Percentiles rank a stretch among this genome's conserved stretches.
Conservation (phyloP, 169 alveolate species). For the Plasmodium gonderi region DNA sequence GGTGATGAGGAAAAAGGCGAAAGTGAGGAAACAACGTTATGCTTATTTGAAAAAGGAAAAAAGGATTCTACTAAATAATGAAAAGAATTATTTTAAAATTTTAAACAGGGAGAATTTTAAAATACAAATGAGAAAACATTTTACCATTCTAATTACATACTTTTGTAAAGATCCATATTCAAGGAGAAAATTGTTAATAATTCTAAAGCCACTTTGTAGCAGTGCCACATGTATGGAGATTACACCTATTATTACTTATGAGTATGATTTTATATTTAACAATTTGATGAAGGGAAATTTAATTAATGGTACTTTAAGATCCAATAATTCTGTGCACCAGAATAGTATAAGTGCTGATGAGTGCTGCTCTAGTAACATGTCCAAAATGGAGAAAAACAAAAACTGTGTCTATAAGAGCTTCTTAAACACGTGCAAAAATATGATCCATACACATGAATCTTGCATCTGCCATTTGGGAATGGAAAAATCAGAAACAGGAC, state of each 20-base stretch:
- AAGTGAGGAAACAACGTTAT: no score
- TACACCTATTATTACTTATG: conserved; percentile 1
- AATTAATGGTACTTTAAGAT: background rate
- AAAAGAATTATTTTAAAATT: conserved; percentile 22
- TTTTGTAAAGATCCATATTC: conserved; percentile 30
- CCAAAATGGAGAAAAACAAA: no score
- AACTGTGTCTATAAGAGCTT: no score
- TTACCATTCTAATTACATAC: conserved; percentile 25
- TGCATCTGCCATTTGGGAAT: background rate
- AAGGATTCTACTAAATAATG: conserved; percentile 13
- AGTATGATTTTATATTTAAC: conserved; percentile 21
- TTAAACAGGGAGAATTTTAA: conserved; percentile 42
- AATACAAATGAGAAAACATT: conserved; percentile 19
- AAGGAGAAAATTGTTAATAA: background rate
- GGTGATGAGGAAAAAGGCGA: background rate
- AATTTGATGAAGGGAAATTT: background rate
- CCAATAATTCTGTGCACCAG: background rate
- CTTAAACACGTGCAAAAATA: no score
- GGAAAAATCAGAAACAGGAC: background rate
- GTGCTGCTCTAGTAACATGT: no score
- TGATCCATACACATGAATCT: no score
- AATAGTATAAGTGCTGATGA: no score
- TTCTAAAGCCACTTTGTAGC: conserved; percentile 2
- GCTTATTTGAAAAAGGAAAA: background rate
- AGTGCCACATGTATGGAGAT: background rate